phyloP scores from a whole-genome alignment of 441 rosid genomes.

The Flueggea neowawraea region DNA sequence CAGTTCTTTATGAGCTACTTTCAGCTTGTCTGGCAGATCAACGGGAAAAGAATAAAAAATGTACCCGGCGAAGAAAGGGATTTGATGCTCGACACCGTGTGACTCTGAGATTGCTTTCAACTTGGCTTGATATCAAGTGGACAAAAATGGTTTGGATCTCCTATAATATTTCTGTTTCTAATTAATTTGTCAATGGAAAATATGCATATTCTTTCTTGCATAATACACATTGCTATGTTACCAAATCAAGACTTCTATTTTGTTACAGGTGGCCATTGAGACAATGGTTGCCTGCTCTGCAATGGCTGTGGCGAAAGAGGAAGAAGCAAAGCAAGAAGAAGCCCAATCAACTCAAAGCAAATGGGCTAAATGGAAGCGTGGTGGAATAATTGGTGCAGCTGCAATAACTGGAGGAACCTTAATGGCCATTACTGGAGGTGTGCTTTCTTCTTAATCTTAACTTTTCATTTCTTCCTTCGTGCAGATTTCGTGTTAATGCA shows the following conservation, averaged over 20 bases:
- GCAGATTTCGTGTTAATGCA: not conserved
- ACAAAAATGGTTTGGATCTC: conserved; percentile 65
- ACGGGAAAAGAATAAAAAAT: conserved; percentile 37
- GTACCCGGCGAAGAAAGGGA: conserved; percentile 53
- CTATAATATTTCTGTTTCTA: not conserved
- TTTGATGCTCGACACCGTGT: conserved; percentile 96
- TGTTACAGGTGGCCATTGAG: conserved; percentile 81
- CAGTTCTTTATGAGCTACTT: conserved; percentile 81
- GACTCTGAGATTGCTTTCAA: conserved; percentile 72
- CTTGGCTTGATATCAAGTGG: conserved; percentile 83
- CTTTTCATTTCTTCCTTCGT: not conserved
- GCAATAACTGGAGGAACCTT: conserved; percentile 94
- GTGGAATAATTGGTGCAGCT: conserved; percentile 94
- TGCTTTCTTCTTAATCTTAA: conserved; percentile 6
- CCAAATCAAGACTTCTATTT: too few relatives aligned
- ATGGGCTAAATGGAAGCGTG: conserved; percentile 91
- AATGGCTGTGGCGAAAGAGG: conserved; percentile 61
- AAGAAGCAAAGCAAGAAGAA: conserved; percentile 50
- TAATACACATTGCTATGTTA: too few relatives aligned
- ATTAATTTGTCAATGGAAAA: too few relatives aligned
- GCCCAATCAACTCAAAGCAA: conserved; percentile 30
- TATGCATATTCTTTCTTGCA: too few relatives aligned
- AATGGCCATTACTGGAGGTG: conserved; percentile 99
- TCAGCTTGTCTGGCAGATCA: conserved; percentile 79
- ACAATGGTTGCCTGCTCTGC: conserved; percentile 78